Base-by-base conservation (phyloP, 306 rosid species). In the Astragalus membranaceus region DNA sequence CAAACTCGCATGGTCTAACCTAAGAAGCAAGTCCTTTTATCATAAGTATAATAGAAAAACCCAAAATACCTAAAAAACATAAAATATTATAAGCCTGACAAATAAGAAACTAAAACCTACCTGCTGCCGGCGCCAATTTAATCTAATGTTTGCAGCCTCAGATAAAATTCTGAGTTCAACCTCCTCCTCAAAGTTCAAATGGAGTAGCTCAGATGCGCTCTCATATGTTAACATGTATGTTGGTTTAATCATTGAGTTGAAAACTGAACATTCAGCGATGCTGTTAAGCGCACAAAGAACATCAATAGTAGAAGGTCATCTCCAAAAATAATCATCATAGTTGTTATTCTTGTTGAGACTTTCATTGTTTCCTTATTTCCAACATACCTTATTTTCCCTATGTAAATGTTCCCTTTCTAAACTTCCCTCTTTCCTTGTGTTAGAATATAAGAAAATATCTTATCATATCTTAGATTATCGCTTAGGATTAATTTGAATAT, bases 211-310 rank as follows among this genome's bases (percentile, higher is more conserved):
- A 32, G 97, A 91, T 39, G 97, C 99, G 36, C 95, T 87, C 84
- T 91, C 99, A 78, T 95, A 92, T 4, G 99, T 95, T 70, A 91
- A 81, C 97, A 95, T 95, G 81, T 89, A 95, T 20, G 99, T 95
- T 73, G 99, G 97, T 78, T 84, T 95, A 70, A 95, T 85, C 78
- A 85, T 56, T 7, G 99, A 89, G 80, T 89, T 95, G 20, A 83
- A 92, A 80, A 91, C 91, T 36, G 95, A 86, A 82, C 80, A 86
- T 72, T 95, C 99, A 80, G 99, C 97, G 74, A 91, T 89, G 79
- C 99, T 95, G 79, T 81, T 51, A 55, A 52, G 81, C 48, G 64
- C 75, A 80, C 50, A 52, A 2, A 73, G 56, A 15, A 60, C 15
- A 62, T 37, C 71, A 77, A 41, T 47, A 68, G 48, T 4, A 53